Evolutionary conservation across 768 basidiomycete species (phyloP), one percentile per base, ranked within the genome.

Genomic region (Boletus sensibilis): DNA sequence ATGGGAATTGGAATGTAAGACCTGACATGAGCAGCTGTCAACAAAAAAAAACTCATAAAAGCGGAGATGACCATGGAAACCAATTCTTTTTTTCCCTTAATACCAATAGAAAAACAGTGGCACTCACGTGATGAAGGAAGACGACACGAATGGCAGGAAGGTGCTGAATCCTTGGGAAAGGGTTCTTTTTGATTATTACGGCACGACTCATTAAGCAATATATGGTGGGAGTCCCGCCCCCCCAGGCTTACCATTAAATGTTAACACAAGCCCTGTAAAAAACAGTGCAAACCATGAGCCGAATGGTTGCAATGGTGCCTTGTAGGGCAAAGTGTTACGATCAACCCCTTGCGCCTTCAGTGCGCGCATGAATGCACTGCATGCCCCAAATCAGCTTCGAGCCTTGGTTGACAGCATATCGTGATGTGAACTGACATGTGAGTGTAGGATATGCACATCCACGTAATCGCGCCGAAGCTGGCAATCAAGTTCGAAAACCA

Each of bases 231-330:
- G n/a, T n/a, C n/a, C n/a, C 33, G 20, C 21, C 16, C 44, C 37
- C 13, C 48, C 39, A 25, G 27, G 39, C 61, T 43, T 56, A 65
- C 80, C 82, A 68, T 87, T 85, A 74, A 86, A 85, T 7, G 83
- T 53, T 4, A 78, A 79, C 58, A 86, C 81, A 50, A 84, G 74
- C 11, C 60, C 74, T 1, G 82, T 84, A 31, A 78, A 72, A 41
- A 75, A 71, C 13, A 85, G 68, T 25, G 84, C 86, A 64, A 83
- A 79, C 80, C 79, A 84, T 41, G 80, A 80, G 23, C 83, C 81
- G 70, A 77, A 85, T 25, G 83, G 82, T 64, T 82, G 82, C 66
- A 84, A 82, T n/a, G 85, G 84, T 8, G 81, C 84, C 67, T 81
- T 78, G 62, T 78, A 79, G 4, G 80, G 78, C 7, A 81, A 66